Conservation (phyloP, 768 basidiomycete species). For the Gymnopilus junonius region DNA sequence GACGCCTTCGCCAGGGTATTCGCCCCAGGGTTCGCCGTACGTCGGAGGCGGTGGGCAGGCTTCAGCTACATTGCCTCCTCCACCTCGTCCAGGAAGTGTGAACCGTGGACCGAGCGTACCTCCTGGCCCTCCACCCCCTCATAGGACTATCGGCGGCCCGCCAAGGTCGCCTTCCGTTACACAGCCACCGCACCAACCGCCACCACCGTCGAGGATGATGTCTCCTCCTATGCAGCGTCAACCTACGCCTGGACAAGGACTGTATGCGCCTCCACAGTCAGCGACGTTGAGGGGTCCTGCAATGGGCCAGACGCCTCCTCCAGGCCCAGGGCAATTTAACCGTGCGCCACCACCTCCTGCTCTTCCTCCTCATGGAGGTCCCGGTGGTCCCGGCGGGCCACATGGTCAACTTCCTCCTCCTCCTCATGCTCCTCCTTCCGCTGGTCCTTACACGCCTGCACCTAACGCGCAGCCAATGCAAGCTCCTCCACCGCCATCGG, state of each 20-base stretch:
- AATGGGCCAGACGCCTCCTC: conserved; percentile 48
- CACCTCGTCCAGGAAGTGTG: conserved; percentile 65
- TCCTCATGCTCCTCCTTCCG: not conserved
- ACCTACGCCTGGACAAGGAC: conserved; percentile 54
- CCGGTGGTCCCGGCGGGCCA: conserved; percentile 14
- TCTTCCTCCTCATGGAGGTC: not conserved
- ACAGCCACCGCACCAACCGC: conserved; percentile 14
- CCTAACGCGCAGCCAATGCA: not conserved
- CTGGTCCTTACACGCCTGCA: conserved; percentile 43
- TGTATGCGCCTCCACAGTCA: conserved; percentile 46
- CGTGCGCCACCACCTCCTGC: conserved; percentile 36
- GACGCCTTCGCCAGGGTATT: conserved; percentile 46
- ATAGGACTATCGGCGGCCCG: conserved; percentile 34
- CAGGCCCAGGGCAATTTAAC: conserved; percentile 43
- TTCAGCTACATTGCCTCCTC: conserved; percentile 59
- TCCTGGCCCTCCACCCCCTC: conserved; percentile 38
- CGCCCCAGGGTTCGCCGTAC: conserved; percentile 51
- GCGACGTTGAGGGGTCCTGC: conserved; percentile 35
- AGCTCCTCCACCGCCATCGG: conserved; percentile 30
- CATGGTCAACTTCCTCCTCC: conserved; percentile 23
- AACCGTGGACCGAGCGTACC: conserved; percentile 41
- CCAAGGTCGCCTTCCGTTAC: conserved; percentile 29
- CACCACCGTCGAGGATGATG: conserved; percentile 49
- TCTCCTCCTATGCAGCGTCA: conserved; percentile 46
- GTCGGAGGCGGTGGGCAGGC: conserved; percentile 34